Conservation (phyloP, 805 yeast genomes). For the Starmera amethionina region DNA sequence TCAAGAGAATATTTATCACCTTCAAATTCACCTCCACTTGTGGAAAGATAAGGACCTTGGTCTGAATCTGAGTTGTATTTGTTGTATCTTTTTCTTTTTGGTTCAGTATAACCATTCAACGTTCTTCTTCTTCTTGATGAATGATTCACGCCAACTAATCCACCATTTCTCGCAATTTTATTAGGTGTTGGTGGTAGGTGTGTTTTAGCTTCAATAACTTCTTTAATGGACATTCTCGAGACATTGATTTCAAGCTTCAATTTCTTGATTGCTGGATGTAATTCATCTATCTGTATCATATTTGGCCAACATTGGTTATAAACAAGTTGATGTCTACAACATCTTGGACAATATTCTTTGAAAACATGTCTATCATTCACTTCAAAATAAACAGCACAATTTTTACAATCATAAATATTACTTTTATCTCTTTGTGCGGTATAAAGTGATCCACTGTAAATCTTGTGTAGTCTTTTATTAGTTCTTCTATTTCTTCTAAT, state of each 20-base stretch:
- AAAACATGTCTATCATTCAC: not conserved
- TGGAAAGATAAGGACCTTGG: too few species aligned
- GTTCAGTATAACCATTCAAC: too few species aligned
- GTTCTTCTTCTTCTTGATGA: too few species aligned
- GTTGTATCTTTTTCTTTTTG: too few species aligned
- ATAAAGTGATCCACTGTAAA: conserved; percentile 10
- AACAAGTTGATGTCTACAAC: conserved; percentile 18
- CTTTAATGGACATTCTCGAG: conserved; percentile 4
- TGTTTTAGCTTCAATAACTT: not conserved
- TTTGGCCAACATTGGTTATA: conserved; percentile 19
- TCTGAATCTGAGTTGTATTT: too few species aligned
- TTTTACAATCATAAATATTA: conserved; percentile 16
- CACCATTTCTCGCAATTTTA: conserved; percentile 1
- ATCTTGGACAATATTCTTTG: conserved; percentile 17
- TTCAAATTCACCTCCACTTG: too few species aligned
- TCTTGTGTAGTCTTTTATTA: conserved; percentile 14
- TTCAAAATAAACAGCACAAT: conserved; percentile 21
- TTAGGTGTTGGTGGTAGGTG: not conserved
- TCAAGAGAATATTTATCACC: too few species aligned
- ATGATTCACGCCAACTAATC: not conserved
- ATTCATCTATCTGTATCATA: conserved; percentile 2
- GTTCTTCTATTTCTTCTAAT: not conserved
- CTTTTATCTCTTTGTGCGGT: conserved; percentile 2
- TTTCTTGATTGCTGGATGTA: not conserved
- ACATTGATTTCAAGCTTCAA: conserved; percentile 1